Percentiles rank a stretch among this genome's conserved stretches.
Evolutionary conservation across 2,329 filamentous ascomycete species (phyloP).

Genomic region (Aspergillus sp.): DNA sequence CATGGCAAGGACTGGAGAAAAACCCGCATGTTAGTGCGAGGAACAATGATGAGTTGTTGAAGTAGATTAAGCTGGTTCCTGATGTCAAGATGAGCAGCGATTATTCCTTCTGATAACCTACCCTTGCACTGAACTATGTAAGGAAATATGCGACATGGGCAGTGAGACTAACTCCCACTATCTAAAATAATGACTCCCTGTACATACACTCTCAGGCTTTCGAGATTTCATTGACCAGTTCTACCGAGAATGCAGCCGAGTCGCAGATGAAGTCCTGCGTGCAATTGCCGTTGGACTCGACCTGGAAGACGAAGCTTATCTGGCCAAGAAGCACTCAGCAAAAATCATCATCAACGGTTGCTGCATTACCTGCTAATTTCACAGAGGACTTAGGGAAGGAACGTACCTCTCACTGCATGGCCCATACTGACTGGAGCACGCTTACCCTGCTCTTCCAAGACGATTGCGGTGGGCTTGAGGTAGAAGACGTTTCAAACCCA

Average conservation of each 20-base stretch:
- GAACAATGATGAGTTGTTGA: conserved; percentile 36
- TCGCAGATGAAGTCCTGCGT: conserved; percentile 41
- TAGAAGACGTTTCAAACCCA: conserved; percentile 36
- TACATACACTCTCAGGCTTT: conserved; percentile 41
- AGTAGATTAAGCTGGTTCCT: conserved; percentile 40
- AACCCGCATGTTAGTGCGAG: conserved; percentile 42
- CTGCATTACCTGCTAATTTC: conserved; percentile 51
- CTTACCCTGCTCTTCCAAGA: conserved; percentile 53
- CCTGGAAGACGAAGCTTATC: conserved; percentile 39
- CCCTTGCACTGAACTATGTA: conserved; percentile 1
- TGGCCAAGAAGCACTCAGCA: conserved; percentile 46
- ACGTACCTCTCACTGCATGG: conserved; percentile 43
- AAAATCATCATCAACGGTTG: conserved; percentile 55
- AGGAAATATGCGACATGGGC: conserved; percentile 50
- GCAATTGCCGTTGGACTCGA: conserved; percentile 44
- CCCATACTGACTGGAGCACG: conserved; percentile 49
- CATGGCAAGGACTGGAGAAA: conserved; percentile 49
- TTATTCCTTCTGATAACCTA: not conserved
- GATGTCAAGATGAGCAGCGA: conserved; percentile 44
- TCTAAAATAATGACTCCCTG: conserved; percentile 47
- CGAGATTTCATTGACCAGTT: conserved; percentile 44
- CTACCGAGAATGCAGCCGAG: conserved; percentile 43
- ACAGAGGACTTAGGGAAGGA: conserved; percentile 39
- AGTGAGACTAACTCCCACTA: conserved; percentile 40
- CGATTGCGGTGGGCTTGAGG: conserved; percentile 45